Conservation (phyloP, 352 stramenopile genomes). For the Globisporangium rhizosaccharum region DNA sequence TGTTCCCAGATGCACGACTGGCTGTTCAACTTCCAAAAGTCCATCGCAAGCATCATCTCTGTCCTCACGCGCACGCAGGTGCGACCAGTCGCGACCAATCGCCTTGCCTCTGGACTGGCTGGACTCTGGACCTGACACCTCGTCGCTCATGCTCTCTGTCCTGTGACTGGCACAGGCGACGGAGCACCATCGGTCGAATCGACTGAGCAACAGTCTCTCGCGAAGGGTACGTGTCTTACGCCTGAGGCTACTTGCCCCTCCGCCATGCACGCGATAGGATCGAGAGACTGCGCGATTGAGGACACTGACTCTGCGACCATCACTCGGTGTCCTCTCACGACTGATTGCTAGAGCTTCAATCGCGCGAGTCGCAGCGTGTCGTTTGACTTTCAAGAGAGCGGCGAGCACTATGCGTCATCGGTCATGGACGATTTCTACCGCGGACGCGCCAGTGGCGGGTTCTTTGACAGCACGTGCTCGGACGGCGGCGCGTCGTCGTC, state of each 20-base stretch:
- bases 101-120: neutral
- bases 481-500: conserved; percentile 43
- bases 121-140: too few relatives aligned
- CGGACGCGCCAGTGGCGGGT: conserved; percentile 28
- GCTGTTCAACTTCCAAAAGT: conserved; percentile 89
- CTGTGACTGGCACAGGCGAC: conserved; percentile 17
- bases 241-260: neutral
- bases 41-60: conserved; percentile 82
- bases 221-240: conserved; percentile 33
- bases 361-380: conserved; percentile 70
- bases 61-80: conserved; percentile 62
- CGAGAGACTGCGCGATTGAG: neutral
- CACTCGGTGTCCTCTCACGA: conserved; percentile 4
- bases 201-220: conserved; percentile 45
- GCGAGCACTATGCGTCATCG: conserved; percentile 29
- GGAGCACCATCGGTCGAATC: conserved; percentile 34
- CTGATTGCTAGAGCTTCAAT: conserved; percentile 46
- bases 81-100: neutral
- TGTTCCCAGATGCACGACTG: conserved; percentile 75
- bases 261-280: too few relatives aligned
- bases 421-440: conserved; percentile 56
- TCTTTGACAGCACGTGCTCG: conserved; percentile 49
- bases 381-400: conserved; percentile 65
- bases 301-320: neutral
- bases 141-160: conserved; percentile 12